Evolutionary conservation across 148 eudicot genomes (phyloP).

Genomic region (Pharnaceum exiguum): DNA sequence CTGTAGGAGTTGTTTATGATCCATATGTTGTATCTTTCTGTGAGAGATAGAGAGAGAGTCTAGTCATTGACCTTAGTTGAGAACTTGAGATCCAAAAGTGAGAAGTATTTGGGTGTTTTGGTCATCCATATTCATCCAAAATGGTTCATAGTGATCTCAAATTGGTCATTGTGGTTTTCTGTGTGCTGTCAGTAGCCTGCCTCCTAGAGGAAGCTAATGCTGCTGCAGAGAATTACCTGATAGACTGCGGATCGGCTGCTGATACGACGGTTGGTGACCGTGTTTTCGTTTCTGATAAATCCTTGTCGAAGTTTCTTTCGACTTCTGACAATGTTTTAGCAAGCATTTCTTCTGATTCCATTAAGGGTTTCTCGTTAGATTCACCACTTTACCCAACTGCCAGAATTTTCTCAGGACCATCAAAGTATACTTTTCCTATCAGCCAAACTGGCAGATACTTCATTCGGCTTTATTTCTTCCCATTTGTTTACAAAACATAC

Average conservation of each 20-base stretch:
- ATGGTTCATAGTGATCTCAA: constrained; percentile 28
- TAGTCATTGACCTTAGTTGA: background rate
- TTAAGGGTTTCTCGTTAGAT: constrained; percentile 25
- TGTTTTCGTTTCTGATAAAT: constrained; percentile 57
- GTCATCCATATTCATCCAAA: background rate
- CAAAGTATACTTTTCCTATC: constrained; percentile 58
- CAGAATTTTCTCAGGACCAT: constrained; percentile 46
- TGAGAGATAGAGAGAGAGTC: background rate
- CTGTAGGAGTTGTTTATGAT: background rate
- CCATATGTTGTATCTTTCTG: background rate
- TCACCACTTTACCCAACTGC: constrained; percentile 59
- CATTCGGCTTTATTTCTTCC: constrained; percentile 76
- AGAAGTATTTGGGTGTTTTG: background rate
- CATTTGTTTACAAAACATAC: constrained; percentile 40
- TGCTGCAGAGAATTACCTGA: constrained; percentile 39
- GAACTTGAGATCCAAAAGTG: constrained; percentile 10
- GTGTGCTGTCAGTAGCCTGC: constrained; percentile 21
- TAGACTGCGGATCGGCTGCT: constrained; percentile 72
- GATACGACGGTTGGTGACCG: constrained; percentile 50
- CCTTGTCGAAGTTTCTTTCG: constrained; percentile 43
- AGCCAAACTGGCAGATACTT: constrained; percentile 59
- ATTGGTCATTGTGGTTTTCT: constrained; percentile 24
- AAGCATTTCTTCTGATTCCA: constrained; percentile 35
- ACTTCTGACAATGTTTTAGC: constrained; percentile 50
- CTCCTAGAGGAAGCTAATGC: constrained; percentile 34